Percentiles rank a stretch among this genome's conserved stretches.
These are phyloP conservation scores for Poa annua DNA, from an alignment of 176 grass and related monocot species.

Conservation along the genomic window DNA sequence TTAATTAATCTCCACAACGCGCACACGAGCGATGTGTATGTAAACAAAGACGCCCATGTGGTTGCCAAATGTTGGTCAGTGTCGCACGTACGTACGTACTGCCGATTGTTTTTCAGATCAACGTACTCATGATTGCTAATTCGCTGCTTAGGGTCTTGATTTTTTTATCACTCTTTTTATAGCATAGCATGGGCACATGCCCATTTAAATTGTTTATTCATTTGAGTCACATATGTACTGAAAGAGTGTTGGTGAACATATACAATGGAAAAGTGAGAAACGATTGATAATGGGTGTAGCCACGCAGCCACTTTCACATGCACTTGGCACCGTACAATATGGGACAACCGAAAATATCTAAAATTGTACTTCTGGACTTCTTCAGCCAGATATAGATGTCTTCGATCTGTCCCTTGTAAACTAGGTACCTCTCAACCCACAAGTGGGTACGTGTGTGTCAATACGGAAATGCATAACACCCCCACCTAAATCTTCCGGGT, in stretches of 20 bases:
- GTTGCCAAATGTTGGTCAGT: not conserved
- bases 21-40: not conserved
- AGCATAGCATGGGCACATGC: not conserved
- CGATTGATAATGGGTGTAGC: not conserved
- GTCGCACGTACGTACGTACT: not conserved
- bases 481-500: too few species aligned
- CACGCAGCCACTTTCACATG: not conserved
- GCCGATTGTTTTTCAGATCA: not conserved
- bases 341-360: not conserved
- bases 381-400: not conserved
- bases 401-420: not conserved
- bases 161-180: too few species aligned
- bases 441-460: not conserved
- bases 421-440: not conserved
- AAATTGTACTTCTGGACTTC: not conserved
- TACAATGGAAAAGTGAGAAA: not conserved
- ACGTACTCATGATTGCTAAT: not conserved
- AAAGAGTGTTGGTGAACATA: not conserved
- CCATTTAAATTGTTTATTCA: not conserved
- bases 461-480: too few species aligned
- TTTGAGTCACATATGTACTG: not conserved
- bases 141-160: not conserved
- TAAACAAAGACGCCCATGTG: not conserved
- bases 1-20: slow-evolving; percentile 3
- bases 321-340: not conserved